Conservation (phyloP, 345 rosid genomes). For the Euphorbia peplus region DNA sequence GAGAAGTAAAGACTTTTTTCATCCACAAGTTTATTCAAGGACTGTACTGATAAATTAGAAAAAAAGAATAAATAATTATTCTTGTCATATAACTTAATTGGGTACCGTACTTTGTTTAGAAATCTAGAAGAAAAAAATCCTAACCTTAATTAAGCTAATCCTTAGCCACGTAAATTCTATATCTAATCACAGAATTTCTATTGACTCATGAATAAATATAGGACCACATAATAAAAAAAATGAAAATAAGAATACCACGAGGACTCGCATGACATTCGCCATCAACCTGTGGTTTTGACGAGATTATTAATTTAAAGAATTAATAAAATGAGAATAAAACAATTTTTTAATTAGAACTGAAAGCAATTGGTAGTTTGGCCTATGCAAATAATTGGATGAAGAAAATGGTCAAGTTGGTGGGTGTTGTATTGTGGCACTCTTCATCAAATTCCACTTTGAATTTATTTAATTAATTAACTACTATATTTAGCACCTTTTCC, state of each 20-base stretch:
- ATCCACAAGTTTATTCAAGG: too few species aligned
- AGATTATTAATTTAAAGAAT: not conserved
- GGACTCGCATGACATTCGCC: not conserved
- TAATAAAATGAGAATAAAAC: not conserved
- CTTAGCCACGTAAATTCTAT: not conserved
- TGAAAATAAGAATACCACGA: not conserved
- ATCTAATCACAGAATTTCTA: not conserved
- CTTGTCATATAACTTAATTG: too few species aligned
- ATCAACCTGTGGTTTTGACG: not conserved
- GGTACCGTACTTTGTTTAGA: too few species aligned
- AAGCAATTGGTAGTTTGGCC: not conserved
- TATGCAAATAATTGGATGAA: not conserved
- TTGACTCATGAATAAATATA: not conserved
- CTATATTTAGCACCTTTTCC: not conserved
- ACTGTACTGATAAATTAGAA: too few species aligned
- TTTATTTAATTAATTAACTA: not conserved
- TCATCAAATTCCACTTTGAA: constrained; percentile 22
- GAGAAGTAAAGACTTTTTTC: too few species aligned
- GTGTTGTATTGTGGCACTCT: constrained; percentile 13
- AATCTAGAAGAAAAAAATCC: not conserved
- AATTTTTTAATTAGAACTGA: not conserved
- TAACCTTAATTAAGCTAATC: not conserved
- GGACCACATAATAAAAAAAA: not conserved
- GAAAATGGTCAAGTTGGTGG: constrained; percentile 14
- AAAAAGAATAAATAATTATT: too few species aligned